Evolutionary conservation across 768 basidiomycete species (phyloP).

Genomic region (Russula sp.): DNA sequence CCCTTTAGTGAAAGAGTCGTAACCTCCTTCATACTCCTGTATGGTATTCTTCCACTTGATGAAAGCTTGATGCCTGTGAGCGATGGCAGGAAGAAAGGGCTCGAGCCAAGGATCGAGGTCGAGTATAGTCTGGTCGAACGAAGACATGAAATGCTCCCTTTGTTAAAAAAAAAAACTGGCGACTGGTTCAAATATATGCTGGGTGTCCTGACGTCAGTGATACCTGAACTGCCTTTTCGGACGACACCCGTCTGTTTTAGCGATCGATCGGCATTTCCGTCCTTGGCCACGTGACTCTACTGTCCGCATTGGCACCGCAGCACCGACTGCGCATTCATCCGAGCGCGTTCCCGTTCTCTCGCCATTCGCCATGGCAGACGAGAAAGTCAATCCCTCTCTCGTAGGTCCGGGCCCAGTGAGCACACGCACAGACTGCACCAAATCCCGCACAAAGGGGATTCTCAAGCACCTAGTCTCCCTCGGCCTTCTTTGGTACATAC

Average conservation of each 20-base stretch:
- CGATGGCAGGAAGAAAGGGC: slow-evolving; percentile 61
- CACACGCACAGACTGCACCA: neutral
- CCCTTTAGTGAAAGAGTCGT: slow-evolving; percentile 69
- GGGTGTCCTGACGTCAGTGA: slow-evolving; percentile 19
- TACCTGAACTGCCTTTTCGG: neutral
- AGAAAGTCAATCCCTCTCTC: neutral
- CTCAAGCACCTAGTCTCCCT: slow-evolving; percentile 9
- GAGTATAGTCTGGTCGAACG: slow-evolving; percentile 52
- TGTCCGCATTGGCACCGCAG: too few relatives aligned
- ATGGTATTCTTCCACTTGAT: slow-evolving; percentile 72
- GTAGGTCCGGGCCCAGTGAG: neutral
- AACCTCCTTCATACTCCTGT: slow-evolving; percentile 74
- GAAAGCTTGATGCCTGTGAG: slow-evolving; percentile 59
- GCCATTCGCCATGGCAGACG: neutral
- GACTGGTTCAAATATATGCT: slow-evolving; percentile 3
- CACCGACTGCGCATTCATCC: too few relatives aligned
- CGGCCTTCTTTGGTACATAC: slow-evolving; percentile 9
- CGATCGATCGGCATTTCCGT: too few relatives aligned
- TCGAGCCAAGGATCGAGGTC: slow-evolving; percentile 68
- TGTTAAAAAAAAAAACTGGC: neutral
- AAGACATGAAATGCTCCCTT: slow-evolving; percentile 8
- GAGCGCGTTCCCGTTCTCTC: too few relatives aligned
- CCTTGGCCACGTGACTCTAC: too few relatives aligned
- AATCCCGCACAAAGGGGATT: neutral
- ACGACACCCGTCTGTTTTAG: too few relatives aligned